Conservation (phyloP, 768 basidiomycete species). For the Serendipita sp. region DNA sequence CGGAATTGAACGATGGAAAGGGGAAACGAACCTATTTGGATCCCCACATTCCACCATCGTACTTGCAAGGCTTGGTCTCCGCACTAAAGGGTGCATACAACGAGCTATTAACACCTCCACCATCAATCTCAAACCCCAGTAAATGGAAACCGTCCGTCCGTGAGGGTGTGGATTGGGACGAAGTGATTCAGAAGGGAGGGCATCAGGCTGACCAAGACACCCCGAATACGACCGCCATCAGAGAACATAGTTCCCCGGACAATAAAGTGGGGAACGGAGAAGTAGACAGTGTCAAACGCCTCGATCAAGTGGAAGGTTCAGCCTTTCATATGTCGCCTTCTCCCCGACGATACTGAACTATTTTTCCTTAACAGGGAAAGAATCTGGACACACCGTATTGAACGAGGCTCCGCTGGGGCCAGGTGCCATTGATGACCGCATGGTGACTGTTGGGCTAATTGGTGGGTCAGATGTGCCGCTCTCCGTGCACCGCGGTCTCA, state of each 20-base stretch:
- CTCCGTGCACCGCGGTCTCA: no score
- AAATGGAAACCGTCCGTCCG: constrained; percentile 56
- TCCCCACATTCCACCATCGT: constrained; percentile 52
- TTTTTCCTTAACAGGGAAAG: no score
- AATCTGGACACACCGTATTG: no score
- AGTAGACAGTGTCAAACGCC: background rate
- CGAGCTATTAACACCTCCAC: constrained; percentile 53
- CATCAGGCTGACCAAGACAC: no score
- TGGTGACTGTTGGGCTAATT: constrained; percentile 68
- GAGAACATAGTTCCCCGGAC: background rate
- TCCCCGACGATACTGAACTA: background rate
- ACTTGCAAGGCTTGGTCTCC: constrained; percentile 46
- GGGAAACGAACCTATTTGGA: constrained; percentile 35
- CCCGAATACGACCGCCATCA: no score
- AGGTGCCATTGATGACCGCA: constrained; percentile 11
- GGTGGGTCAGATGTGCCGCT: constrained; percentile 25
- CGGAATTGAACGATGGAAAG: constrained; percentile 19
- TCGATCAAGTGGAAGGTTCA: background rate
- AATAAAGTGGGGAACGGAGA: background rate
- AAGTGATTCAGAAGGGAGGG: constrained; percentile 23
- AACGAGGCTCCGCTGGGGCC: background rate
- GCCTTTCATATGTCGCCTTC: background rate
- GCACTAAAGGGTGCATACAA: constrained; percentile 51
- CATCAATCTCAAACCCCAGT: constrained; percentile 31
- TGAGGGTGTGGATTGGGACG: constrained; percentile 57